Evolutionary conservation across 2,329 filamentous ascomycete species (phyloP).

Genomic region (Fusarium phyllophilum): DNA sequence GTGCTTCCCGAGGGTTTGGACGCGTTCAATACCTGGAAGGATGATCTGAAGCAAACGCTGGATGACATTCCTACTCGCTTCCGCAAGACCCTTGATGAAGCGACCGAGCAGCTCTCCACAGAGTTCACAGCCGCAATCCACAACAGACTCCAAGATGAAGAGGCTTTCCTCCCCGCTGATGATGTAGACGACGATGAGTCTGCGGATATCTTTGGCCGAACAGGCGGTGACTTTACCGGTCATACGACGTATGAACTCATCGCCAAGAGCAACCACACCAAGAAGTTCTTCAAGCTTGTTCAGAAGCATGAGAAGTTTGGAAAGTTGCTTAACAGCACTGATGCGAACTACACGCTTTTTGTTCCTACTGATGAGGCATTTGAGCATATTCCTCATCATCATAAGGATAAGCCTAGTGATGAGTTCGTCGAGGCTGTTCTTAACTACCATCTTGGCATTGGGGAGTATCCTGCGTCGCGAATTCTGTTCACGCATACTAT

Average conservation of each 20-base stretch:
- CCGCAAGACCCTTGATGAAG: constrained; percentile 19
- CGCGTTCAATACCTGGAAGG: constrained; percentile 6
- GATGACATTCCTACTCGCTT: constrained; percentile 16
- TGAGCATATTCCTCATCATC: constrained; percentile 61
- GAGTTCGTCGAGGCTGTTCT: constrained; percentile 76
- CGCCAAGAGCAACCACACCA: constrained; percentile 78
- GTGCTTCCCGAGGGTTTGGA: constrained; percentile 28
- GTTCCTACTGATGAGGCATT: constrained; percentile 83
- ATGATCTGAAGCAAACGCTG: constrained; percentile 12
- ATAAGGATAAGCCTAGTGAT: constrained; percentile 70
- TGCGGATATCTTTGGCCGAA: constrained; percentile 1
- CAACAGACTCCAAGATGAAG: constrained; percentile 17
- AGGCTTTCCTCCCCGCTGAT: not conserved
- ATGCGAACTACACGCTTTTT: constrained; percentile 82
- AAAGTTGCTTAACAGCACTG: constrained; percentile 76
- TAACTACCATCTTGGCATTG: constrained; percentile 78
- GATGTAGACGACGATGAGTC: not conserved
- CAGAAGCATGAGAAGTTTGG: constrained; percentile 78
- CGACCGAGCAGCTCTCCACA: constrained; percentile 22
- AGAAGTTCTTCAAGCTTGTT: constrained; percentile 79
- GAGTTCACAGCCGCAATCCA: constrained; percentile 24
- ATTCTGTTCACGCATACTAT: constrained; percentile 79
- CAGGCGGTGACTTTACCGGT: constrained; percentile 60
- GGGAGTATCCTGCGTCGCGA: constrained; percentile 71
- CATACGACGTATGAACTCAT: constrained; percentile 85